phyloP scores from a whole-genome alignment of 306 rosid genomes.

The Hippophae rhamnoides region DNA sequence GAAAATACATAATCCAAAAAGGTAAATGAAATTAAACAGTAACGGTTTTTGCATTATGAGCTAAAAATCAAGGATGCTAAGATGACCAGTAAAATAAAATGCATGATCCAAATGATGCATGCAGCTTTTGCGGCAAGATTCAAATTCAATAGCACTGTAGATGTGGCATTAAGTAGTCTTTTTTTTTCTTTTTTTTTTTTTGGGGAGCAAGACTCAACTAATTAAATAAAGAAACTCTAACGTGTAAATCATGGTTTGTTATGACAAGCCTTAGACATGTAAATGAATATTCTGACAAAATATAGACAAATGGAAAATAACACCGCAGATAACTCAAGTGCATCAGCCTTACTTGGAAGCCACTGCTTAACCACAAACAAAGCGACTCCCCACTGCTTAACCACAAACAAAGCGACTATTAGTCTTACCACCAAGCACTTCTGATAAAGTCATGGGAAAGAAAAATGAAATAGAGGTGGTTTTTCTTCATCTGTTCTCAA shows the following conservation, averaged over 20 bases:
- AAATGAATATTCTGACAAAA: not conserved
- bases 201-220: not conserved
- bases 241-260: not conserved
- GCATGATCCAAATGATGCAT: not conserved
- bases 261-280: not conserved
- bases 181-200: too few relatives aligned
- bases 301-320: not conserved
- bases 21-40: not conserved
- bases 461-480: too few relatives aligned
- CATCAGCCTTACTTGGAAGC: too few relatives aligned
- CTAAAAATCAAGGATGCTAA: conserved; percentile 5
- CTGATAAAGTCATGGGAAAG: too few relatives aligned
- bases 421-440: too few relatives aligned
- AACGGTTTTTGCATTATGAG: not conserved
- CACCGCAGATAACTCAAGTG: too few relatives aligned
- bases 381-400: too few relatives aligned
- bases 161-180: too few relatives aligned
- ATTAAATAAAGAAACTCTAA: not conserved
- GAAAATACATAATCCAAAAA: not conserved
- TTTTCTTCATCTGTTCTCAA: too few relatives aligned
- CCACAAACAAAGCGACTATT: too few relatives aligned
- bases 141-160: not conserved
- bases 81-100: not conserved
- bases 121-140: not conserved
- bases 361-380: too few relatives aligned